These are phyloP conservation scores for Candida labiduridarum DNA, from an alignment of 1,139 yeast genomes.

Conservation along the genomic window DNA sequence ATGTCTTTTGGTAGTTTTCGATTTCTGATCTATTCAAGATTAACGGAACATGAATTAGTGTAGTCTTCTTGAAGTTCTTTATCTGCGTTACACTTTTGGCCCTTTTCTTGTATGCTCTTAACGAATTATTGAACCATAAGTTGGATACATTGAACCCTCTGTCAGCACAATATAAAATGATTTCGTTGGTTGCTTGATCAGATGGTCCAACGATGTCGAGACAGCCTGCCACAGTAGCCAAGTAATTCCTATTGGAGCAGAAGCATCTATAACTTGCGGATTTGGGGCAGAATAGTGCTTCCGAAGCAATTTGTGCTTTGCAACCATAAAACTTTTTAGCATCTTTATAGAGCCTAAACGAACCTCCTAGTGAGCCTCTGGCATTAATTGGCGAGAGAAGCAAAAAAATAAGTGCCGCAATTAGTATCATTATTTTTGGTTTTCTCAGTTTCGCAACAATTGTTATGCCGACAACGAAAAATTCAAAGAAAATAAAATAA, in stretches of 20 bases:
- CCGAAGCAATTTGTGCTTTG: conserved; percentile 6
- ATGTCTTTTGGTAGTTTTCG: conserved; percentile 22
- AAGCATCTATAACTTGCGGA: conserved; percentile 9
- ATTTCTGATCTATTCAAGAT: conserved; percentile 19
- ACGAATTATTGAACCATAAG: conserved; percentile 8
- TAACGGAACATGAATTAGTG: conserved; percentile 25
- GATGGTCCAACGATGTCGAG: conserved; percentile 22
- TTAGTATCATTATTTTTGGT: no score
- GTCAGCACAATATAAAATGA: conserved; percentile 29
- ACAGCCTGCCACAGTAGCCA: conserved; percentile 12
- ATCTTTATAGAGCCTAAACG: conserved; percentile 16
- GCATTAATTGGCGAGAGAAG: no score
- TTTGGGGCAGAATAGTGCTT: conserved; percentile 8
- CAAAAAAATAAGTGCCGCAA: no score
- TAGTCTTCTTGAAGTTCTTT: conserved; percentile 22
- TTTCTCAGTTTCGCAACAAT: no score
- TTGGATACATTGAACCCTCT: conserved; percentile 6
- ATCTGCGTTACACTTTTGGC: conserved; percentile 24
- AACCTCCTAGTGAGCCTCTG: conserved; percentile 6
- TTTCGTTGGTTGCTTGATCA: conserved; percentile 18
- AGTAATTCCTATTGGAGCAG: conserved; percentile 7
- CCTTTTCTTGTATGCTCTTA: conserved; percentile 4
- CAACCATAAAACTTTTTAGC: conserved; percentile 13
- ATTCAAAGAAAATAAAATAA: no score
- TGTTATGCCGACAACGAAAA: no score